These are phyloP conservation scores for Brettanomyces anomalus DNA, from an alignment of 805 yeast genomes.

Conservation along the genomic window DNA sequence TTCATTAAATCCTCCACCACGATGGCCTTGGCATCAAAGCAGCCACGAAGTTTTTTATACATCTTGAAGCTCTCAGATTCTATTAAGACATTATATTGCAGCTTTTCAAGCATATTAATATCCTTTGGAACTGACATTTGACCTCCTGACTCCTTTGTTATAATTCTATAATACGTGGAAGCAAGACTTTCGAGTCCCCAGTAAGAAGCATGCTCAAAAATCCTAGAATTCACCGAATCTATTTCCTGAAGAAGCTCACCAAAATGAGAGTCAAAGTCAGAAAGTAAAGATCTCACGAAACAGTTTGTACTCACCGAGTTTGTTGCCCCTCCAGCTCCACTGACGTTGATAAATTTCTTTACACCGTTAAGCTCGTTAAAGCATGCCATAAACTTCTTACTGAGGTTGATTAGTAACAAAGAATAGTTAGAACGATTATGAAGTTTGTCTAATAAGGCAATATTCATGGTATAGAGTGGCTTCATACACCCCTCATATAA, in stretches of 20 bases:
- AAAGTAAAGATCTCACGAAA: conserved; percentile 2
- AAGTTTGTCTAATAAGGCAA: conserved; percentile 9
- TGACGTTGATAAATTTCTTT: background rate
- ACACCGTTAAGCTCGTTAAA: conserved; percentile 1
- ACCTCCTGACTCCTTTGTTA: background rate
- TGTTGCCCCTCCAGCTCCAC: background rate
- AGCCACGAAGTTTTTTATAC: conserved; percentile 5
- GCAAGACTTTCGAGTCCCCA: conserved; percentile 1
- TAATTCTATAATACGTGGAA: background rate
- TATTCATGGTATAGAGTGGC: conserved; percentile 5
- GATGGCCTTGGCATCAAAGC: conserved; percentile 1
- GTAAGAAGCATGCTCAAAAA: background rate
- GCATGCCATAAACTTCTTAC: background rate
- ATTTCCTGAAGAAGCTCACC: background rate
- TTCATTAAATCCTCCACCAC: background rate
- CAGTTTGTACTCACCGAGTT: background rate
- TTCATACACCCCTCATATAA: conserved; percentile 5
- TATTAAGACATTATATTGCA: background rate
- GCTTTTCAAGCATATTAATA: background rate
- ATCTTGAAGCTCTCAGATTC: conserved; percentile 5
- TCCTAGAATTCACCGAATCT: background rate
- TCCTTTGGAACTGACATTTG: conserved; percentile 1
- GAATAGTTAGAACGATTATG: conserved; percentile 6
- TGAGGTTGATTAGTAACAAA: conserved; percentile 5
- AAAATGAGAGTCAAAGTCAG: conserved; percentile 2